Evolutionary conservation across 371 early-diverging fungal species (phyloP), one percentile per base, ranked within the genome.

Genomic region (Mucor saturninus): DNA sequence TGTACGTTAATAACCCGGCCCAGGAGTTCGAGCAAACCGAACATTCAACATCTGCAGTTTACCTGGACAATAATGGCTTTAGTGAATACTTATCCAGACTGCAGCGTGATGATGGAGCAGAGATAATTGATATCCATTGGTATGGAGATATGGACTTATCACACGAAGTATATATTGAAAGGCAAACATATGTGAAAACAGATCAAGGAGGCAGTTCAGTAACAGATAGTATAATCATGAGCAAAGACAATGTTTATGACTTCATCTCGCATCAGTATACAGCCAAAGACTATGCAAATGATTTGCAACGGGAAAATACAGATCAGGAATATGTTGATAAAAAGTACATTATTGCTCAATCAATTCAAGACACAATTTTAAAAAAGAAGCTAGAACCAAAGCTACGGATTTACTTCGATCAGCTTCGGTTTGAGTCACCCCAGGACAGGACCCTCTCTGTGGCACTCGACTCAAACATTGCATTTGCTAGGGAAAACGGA

Each of bases 391-490:
- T 99, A 32, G 72, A 77, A n/a, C 99, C 99, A 39, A 86, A 89
- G 9, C 72, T 94, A 64, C 91, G 98, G 50, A 95, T 98, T 0
- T 95, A 94, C 68, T 98, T 98, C 82, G 98, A 96, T 75, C 91
- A 99, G 68, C 96, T 95, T 7, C 98, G 99, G 4, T 99, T 99
- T 88, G 98, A 99, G 77, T 76, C 98, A 9, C 99, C 99, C 5
- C 96, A 96, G 30, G 97, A 97, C 79, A 92, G 97, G 14, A 87
- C 92, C 48, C 93, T 99, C 32, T 89, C 98, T 65, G 91, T 99
- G 35, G 95, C 96, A 11, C 87, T 99, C 4, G 99, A 99, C 74
- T 98, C 97, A 1, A 39, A 98, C 62, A 79, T 99, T 59, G 89
- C 95, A 15, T 94, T 99, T 89, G 92, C 98, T 63, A 93, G 97